Evolutionary conservation across 2,329 filamentous ascomycete genomes (phyloP), one percentile per base, ranked within the genome.

Genomic region (Calcarisporium arbuscula): DNA sequence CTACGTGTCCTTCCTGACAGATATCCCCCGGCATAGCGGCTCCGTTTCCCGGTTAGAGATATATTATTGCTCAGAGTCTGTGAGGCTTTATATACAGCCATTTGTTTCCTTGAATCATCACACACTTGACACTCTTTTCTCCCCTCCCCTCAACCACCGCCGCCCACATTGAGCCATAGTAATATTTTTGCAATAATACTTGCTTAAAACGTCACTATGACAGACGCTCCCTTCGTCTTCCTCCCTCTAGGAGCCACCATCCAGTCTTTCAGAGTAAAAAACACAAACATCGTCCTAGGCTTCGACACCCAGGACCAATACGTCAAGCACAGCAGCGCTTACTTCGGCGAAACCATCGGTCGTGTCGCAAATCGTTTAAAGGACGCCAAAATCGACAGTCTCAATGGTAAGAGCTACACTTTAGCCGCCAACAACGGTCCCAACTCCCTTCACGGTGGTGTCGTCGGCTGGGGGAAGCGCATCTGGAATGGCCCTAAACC

Each of bases 261-360:
- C 55, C 80, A 95, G 57, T 76, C 84, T 52, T 82, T 95, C 66
- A 73, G 70, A 30, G 74, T 96, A 47, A 82, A 73, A 40, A 82
- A 78, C 44, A 67, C 76, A 55, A 92, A 95, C 65, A 92, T 98
- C 46, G 89, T 95, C 16, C 84, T 92, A 48, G 80, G 82, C 34
- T 95, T 95, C 64, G 76, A 84, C 14, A 79, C 72, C 11, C 74
- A 83, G 34, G 77, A 83, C 28, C 75, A 81, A 41, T 95, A 95
- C 65, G 73, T 73, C 45, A 64, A 76, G 47, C 67, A 89, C 68
- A 90, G 92, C 64, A 66, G 61, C 9, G 80, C 85, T 2, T 89
- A 80, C 67, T 96, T 95, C 55, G 90, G 92, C 44, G 89, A 90
- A 58, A 96, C 87, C 28, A 95, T 96, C 56, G 92, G 92, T 36